Base-by-base conservation (phyloP, 169 alveolate species). In the Plasmodium relictum region DNA sequence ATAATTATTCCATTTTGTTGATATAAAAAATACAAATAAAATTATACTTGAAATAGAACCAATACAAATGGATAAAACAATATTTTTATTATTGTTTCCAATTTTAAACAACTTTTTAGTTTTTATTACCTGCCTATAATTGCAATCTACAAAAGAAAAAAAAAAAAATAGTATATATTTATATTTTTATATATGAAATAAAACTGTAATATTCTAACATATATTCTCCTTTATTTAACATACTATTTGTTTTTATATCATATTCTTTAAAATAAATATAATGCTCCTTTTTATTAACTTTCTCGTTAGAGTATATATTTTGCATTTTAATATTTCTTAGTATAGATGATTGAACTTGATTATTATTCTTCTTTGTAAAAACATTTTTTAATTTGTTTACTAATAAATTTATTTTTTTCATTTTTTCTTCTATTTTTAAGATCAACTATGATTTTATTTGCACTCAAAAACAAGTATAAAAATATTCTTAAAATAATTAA, bases 221-320 rank as follows among this genome's bases (percentile, higher is more conserved):
- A 9, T 52, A 0, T 52, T 6, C 20, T n/a, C 22, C 3, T 54
- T 16, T 54, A 6, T 14, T n/a, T 44, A 12, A 20, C 73, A 42
- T 83, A 83, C 85, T 62, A 62, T 70, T 56, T 18, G 71, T 52
- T 69, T 83, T 83, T 83, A 83, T 69, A 76, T 83, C 91, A 48
- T 83, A 48, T 50, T 83, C 91, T 39, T 70, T 83, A 83, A 69
- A 83, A 59, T 83, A 83, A 69, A 83, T 73, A 50, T 83, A 83
- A 83, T 83, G 91, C 14, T 83, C 91, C 73, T 61, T 83, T 58
- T 83, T 83, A 62, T 83, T 83, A 41, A 83, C 54, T 68, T 83
- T 83, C 41, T 70, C 85, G 69, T 83, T 66, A 52, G 85, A 44
- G 52, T 83, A 83, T 42, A 83, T 83, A 54, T 44, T 68, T 83